Conservation (phyloP, 768 basidiomycete species). For the Trametes villosa region DNA sequence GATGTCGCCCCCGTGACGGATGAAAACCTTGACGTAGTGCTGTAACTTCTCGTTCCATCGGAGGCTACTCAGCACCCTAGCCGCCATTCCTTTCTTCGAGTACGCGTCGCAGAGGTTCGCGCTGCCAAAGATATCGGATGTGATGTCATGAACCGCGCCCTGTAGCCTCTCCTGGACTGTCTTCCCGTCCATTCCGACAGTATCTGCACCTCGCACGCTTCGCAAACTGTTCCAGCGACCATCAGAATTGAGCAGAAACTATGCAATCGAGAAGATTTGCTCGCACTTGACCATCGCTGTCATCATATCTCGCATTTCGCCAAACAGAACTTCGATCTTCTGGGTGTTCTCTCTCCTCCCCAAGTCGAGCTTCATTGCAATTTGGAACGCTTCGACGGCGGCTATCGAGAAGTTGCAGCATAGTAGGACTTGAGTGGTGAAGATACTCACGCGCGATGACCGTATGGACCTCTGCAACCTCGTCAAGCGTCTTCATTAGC, state of each 20-base stretch:
- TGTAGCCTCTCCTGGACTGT: conserved; percentile 42
- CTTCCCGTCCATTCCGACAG: conserved; percentile 38
- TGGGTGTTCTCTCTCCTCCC: conserved; percentile 56
- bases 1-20: conserved; percentile 32
- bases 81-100: conserved; percentile 34
- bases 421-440: not conserved
- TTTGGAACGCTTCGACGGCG: conserved; percentile 53
- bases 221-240: conserved; percentile 36
- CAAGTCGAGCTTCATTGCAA: conserved; percentile 53
- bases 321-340: conserved; percentile 49
- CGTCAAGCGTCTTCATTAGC: conserved; percentile 32
- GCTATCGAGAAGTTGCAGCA: conserved; percentile 35
- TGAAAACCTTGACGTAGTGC: conserved; percentile 32
- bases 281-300: conserved; percentile 49
- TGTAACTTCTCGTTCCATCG: conserved; percentile 36
- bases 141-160: conserved; percentile 31
- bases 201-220: conserved; percentile 35
- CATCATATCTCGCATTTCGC: conserved; percentile 59
- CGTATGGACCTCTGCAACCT: conserved; percentile 33
- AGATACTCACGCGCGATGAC: conserved; percentile 31
- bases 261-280: not conserved
- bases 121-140: conserved; percentile 37
- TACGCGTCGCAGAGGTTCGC: conserved; percentile 40
- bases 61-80: conserved; percentile 33
- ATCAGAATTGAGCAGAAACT: not conserved